A percentile compares a stretch with the other conserved stretches of the same genome.
phyloP scores from a whole-genome alignment of 192 early-diverging fungal species.

The Coemansia sp. region DNA sequence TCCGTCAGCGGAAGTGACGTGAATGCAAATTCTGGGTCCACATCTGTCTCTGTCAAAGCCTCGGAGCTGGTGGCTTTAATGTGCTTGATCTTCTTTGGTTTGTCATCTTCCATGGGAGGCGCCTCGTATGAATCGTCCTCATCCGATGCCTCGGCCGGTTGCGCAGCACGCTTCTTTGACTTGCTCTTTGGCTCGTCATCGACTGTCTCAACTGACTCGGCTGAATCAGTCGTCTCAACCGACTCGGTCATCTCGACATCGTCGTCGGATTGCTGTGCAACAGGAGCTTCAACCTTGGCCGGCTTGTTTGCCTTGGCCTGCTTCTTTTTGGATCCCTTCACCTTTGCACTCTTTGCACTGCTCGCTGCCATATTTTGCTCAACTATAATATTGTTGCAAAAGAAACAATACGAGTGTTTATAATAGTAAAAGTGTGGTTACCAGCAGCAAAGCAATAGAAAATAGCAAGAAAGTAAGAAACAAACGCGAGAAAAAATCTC shows the following conservation, averaged over 20 bases:
- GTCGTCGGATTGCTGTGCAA: not conserved
- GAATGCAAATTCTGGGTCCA: constrained; percentile 55
- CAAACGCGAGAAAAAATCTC: not conserved
- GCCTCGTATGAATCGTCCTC: not conserved
- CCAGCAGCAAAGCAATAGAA: not conserved
- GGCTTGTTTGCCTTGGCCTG: constrained; percentile 6
- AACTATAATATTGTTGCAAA: too few relatives aligned
- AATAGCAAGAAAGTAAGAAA: not conserved
- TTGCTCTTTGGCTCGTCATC: constrained; percentile 1
- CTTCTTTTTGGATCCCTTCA: constrained; percentile 15
- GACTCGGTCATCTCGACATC: constrained; percentile 9
- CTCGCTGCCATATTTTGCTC: constrained; percentile 9
- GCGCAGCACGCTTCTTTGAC: constrained; percentile 10
- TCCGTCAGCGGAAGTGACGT: constrained; percentile 74
- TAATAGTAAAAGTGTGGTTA: not conserved
- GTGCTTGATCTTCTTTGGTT: constrained; percentile 2
- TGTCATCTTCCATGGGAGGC: not conserved
- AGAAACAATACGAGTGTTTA: not conserved
- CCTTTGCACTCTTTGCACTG: not conserved
- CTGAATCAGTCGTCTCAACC: not conserved
- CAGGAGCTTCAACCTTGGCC: constrained; percentile 4
- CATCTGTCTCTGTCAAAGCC: not conserved
- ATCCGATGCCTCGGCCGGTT: not conserved
- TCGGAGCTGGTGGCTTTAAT: constrained; percentile 5
- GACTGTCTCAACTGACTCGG: too few relatives aligned